Base-by-base conservation (phyloP, 1,284 basidiomycete species). In the Coniferiporia sulphurascens region DNA sequence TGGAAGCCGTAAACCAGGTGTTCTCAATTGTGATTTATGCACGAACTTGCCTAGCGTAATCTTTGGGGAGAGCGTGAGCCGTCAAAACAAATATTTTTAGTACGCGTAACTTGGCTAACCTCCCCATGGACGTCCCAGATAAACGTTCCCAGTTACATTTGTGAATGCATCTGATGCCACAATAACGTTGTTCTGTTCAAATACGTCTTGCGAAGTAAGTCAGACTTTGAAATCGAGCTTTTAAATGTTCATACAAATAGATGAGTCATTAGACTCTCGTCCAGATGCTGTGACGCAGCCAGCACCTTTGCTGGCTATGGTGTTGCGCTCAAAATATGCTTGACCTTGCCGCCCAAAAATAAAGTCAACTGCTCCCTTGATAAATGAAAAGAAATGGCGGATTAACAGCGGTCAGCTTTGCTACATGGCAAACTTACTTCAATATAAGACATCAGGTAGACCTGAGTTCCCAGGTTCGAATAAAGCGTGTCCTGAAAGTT, bases 211-310 rank as follows among this genome's bases (percentile, higher is more conserved):
- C 4, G 10, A 51, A 22, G 9, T 41, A 41, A 3, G 9, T 41
- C 3, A 41, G 38, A 41, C 38, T 41, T 41, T 41, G 15, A 27
- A 10, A 19, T 9, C 1, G 43, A 22, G n/a, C 13, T 43, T 44
- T 12, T 5, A 46, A 27, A 17, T 48, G 19, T 19, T 46, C 55
- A 64, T 61, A 80, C 77, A 84, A 64, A 76, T 81, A 61, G 76
- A 76, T 52, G 67, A 68, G 64, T 82, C 80, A 56, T 77, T 70
- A 1, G 74, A 72, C 59, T 75, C 67, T 50, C 81, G 75, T 32
- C 82, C 82, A 57, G 73, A 79, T 1, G 82, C 82, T 15, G 81
- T 83, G 54, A 83, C 73, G 55, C 66, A 81, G 1, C 81, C 81
- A 45, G 71, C 67, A 43, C 72, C 76, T 38, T 59, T 61, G 36